These are phyloP conservation scores for Starmera amethionina DNA, from an alignment of 805 yeast genomes.

Conservation along the genomic window DNA sequence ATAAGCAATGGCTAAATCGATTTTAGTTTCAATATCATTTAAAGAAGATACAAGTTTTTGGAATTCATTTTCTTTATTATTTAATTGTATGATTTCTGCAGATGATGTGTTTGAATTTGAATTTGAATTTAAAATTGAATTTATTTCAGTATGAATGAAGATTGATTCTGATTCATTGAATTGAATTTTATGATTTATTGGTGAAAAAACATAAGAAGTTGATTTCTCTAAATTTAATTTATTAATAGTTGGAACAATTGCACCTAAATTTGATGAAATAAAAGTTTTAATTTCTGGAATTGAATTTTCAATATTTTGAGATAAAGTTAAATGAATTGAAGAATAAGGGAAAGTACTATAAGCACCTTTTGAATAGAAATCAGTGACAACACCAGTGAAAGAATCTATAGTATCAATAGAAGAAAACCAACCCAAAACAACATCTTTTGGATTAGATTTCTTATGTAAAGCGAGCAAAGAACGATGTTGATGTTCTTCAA, in stretches of 20 bases:
- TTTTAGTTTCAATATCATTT: slow-evolving; percentile 32
- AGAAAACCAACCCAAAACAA: slow-evolving; percentile 81
- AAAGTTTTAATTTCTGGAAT: slow-evolving; percentile 58
- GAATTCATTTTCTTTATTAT: slow-evolving; percentile 9
- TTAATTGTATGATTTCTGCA: slow-evolving; percentile 18
- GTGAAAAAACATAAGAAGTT: slow-evolving; percentile 55
- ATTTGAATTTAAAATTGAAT: slow-evolving; percentile 25
- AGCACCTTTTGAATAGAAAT: slow-evolving; percentile 60
- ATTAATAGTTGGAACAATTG: slow-evolving; percentile 27
- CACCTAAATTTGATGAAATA: slow-evolving; percentile 69
- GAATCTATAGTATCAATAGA: slow-evolving; percentile 51
- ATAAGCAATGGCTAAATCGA: slow-evolving; percentile 40
- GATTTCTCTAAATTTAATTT: slow-evolving; percentile 29
- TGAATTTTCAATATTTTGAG: slow-evolving; percentile 35
- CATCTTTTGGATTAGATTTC: slow-evolving; percentile 69
- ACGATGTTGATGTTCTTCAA: slow-evolving; percentile 69
- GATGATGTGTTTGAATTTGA: slow-evolving; percentile 4
- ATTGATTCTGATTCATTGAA: slow-evolving; percentile 51
- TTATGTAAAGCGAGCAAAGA: slow-evolving; percentile 62
- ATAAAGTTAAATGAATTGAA: slow-evolving; percentile 70
- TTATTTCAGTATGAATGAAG: slow-evolving; percentile 38
- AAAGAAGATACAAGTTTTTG: too few species aligned
- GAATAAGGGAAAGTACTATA: slow-evolving; percentile 68
- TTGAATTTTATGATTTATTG: slow-evolving; percentile 56
- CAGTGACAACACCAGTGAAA: slow-evolving; percentile 71